Evolutionary conservation across 768 basidiomycete genomes (phyloP).

Genomic region (Leucogyrophana mollusca): DNA sequence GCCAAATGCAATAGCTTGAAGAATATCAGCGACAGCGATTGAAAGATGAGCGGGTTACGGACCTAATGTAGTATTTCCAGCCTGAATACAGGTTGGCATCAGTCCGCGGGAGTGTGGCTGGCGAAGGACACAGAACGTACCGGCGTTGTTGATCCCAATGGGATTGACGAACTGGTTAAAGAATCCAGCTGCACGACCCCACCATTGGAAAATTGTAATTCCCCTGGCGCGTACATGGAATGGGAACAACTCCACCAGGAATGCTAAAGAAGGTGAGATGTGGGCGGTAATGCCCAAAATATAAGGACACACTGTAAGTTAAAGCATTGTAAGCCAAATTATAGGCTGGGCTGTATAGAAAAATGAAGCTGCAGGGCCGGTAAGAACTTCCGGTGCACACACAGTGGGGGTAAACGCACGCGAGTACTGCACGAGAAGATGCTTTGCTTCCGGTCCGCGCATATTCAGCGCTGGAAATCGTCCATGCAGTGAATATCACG

Average conservation of each 20-base stretch:
- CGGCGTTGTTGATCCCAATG: constrained; percentile 54
- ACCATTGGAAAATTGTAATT: constrained; percentile 60
- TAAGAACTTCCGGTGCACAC: background rate
- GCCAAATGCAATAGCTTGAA: constrained; percentile 45
- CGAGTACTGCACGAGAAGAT: constrained; percentile 49
- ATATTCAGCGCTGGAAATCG: constrained; percentile 50
- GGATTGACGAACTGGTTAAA: constrained; percentile 71
- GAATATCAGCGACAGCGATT: background rate
- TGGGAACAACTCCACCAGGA: constrained; percentile 68
- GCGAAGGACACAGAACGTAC: constrained; percentile 11
- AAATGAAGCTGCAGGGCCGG: constrained; percentile 44
- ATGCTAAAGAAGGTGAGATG: constrained; percentile 35
- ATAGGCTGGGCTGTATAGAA: constrained; percentile 55
- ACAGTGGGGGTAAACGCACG: constrained; percentile 25
- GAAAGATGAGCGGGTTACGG: background rate
- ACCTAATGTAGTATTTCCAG: constrained; percentile 61
- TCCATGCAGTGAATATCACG: constrained; percentile 53
- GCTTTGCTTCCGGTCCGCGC: constrained; percentile 38
- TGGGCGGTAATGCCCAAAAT: background rate
- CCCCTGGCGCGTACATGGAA: constrained; percentile 62
- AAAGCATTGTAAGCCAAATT: constrained; percentile 57
- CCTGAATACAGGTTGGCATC: constrained; percentile 19
- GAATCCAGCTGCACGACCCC: constrained; percentile 51
- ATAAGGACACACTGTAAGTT: constrained; percentile 44
- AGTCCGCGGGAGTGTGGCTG: background rate